Conservation (phyloP, 257 asterid genomes). For the Fraxinus pennsylvanica region DNA sequence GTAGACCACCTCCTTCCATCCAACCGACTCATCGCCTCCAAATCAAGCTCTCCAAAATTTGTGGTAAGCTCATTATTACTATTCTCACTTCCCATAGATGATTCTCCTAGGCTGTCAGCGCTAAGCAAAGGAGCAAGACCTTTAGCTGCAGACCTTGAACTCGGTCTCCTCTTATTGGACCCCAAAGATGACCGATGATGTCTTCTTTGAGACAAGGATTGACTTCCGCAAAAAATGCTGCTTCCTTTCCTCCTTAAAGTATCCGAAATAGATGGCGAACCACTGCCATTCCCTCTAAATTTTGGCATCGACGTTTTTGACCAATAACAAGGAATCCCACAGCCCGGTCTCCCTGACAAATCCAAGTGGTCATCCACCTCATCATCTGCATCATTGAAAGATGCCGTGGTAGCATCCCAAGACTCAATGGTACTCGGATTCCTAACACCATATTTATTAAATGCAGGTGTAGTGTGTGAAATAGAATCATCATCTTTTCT, state of each 20-base stretch:
- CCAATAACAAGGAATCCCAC: conserved; percentile 98
- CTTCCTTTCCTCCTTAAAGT: conserved; percentile 82
- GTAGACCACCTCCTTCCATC: conserved; percentile 89
- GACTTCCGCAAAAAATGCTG: conserved; percentile 68
- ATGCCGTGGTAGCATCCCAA: conserved; percentile 85
- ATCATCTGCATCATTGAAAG: conserved; percentile 78
- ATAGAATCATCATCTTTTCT: conserved; percentile 75
- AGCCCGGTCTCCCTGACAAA: conserved; percentile 74
- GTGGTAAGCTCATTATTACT: conserved; percentile 78
- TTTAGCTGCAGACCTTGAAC: conserved; percentile 53
- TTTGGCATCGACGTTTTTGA: conserved; percentile 63
- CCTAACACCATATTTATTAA: conserved; percentile 50
- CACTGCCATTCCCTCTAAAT: conserved; percentile 26
- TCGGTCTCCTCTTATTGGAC: conserved; percentile 59
- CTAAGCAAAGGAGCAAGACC: conserved; percentile 71
- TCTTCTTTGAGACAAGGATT: conserved; percentile 49
- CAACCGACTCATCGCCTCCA: conserved; percentile 80
- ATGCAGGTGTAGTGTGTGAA: conserved; percentile 71
- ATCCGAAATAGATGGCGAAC: conserved; percentile 90
- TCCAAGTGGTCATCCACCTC: conserved; percentile 83
- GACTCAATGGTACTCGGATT: conserved; percentile 79
- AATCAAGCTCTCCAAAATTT: conserved; percentile 74
- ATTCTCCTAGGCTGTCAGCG: conserved; percentile 46
- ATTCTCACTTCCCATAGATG: conserved; percentile 57
- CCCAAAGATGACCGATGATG: conserved; percentile 49